A percentile compares a stretch with the other conserved stretches of the same genome.
Conservation (phyloP, 352 stramenopile species). For the Phytophthora uliginosa region DNA sequence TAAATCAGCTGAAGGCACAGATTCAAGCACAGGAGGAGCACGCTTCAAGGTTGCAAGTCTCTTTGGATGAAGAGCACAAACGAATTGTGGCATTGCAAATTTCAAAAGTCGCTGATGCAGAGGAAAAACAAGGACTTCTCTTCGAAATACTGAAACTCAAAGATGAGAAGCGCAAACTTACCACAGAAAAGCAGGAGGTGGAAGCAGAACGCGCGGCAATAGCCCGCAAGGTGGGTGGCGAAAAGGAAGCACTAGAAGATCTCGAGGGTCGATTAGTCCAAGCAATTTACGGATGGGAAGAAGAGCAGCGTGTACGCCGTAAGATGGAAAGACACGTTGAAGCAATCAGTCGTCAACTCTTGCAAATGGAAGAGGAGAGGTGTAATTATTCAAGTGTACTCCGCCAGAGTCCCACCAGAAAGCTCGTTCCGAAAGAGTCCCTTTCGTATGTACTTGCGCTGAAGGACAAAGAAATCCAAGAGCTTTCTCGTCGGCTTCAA, state of each 20-base stretch:
- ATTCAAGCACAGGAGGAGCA: slow-evolving; percentile 58
- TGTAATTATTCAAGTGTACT: slow-evolving; percentile 54
- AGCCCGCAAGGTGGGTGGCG: slow-evolving; percentile 48
- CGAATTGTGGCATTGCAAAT: slow-evolving; percentile 34
- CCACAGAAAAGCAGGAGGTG: slow-evolving; percentile 42
- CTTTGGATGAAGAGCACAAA: slow-evolving; percentile 50
- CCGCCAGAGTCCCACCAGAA: slow-evolving; percentile 48
- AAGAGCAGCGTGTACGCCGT: slow-evolving; percentile 53
- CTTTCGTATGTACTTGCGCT: slow-evolving; percentile 53
- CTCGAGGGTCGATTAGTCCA: slow-evolving; percentile 63
- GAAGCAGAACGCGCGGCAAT: slow-evolving; percentile 32
- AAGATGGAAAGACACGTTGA: slow-evolving; percentile 54
- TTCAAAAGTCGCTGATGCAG: slow-evolving; percentile 32
- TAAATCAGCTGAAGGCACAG: slow-evolving; percentile 33
- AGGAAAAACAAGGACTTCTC: slow-evolving; percentile 58
- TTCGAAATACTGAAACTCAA: slow-evolving; percentile 62
- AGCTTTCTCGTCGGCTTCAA: slow-evolving; percentile 27
- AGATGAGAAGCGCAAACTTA: slow-evolving; percentile 47
- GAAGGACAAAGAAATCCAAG: slow-evolving; percentile 64
- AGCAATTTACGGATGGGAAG: slow-evolving; percentile 62
- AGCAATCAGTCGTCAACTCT: slow-evolving; percentile 38
- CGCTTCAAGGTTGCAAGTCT: slow-evolving; percentile 54
- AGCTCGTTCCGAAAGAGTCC: slow-evolving; percentile 37
- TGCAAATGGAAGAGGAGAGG: slow-evolving; percentile 66
- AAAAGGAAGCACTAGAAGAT: slow-evolving; percentile 67